phyloP scores from a whole-genome alignment of 2,329 filamentous ascomycete species.

The Coniochaeta hoffmannii region DNA sequence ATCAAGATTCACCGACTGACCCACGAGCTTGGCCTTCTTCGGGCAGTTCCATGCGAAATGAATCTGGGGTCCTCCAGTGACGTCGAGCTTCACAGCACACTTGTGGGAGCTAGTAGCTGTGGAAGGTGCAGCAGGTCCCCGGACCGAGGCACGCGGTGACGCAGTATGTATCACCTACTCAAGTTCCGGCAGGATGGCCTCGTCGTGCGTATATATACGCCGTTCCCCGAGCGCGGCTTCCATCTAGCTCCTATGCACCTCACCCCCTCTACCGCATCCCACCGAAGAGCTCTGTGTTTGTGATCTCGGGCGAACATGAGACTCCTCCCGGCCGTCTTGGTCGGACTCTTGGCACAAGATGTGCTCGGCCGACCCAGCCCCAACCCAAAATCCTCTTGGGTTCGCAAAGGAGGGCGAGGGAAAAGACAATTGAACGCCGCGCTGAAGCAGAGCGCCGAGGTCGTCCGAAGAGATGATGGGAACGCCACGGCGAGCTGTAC shows the following conservation, averaged over 20 bases:
- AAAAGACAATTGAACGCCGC: conserved; percentile 18
- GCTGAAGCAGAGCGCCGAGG: conserved; percentile 12
- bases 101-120: background rate
- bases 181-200: background rate
- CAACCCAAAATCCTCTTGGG: conserved; percentile 18
- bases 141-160: background rate
- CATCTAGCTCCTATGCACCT: background rate
- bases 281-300: background rate
- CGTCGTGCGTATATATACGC: background rate
- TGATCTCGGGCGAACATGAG: background rate
- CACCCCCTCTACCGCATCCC: background rate
- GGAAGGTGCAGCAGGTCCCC: background rate
- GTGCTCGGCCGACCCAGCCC: conserved; percentile 15
- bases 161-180: background rate
- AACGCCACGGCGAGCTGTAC: conserved; percentile 9
- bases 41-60: background rate
- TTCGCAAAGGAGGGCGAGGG: conserved; percentile 11
- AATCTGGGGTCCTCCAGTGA: background rate
- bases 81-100: background rate
- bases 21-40: background rate
- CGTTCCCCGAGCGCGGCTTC: background rate
- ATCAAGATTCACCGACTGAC: background rate
- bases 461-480: background rate
- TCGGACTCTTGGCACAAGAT: conserved; percentile 15
- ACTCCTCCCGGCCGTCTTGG: conserved; percentile 8